Evolutionary conservation across 2,329 filamentous ascomycete species (phyloP).

Genomic region (Aspergillus amoenus): DNA sequence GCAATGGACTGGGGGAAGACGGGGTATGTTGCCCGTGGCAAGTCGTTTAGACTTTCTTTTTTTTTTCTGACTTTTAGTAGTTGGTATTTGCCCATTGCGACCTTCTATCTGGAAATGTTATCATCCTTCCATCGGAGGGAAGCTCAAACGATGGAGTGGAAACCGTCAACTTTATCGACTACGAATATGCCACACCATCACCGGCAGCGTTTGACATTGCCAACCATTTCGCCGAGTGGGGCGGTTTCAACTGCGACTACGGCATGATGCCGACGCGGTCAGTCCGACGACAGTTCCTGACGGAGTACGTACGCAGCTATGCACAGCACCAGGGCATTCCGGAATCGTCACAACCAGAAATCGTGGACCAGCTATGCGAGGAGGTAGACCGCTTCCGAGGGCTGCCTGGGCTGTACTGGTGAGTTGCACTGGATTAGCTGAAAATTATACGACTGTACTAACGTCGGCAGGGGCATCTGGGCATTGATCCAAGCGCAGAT

Average conservation of each 20-base stretch:
- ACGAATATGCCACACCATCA: constrained; percentile 94
- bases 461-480: constrained; percentile 83
- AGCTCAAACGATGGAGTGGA: constrained; percentile 42
- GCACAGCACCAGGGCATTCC: constrained; percentile 49
- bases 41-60: background rate
- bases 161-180: constrained; percentile 86
- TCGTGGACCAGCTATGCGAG: constrained; percentile 67
- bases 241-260: constrained; percentile 93
- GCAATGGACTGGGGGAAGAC: constrained; percentile 72
- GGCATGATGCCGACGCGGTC: constrained; percentile 73
- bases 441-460: background rate
- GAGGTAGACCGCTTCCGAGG: constrained; percentile 89
- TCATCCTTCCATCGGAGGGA: constrained; percentile 61
- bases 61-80: constrained; percentile 40
- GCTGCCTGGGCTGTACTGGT: constrained; percentile 80
- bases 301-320: constrained; percentile 79
- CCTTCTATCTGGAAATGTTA: constrained; percentile 93
- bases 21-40: constrained; percentile 53
- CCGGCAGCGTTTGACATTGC: constrained; percentile 94
- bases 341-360: constrained; percentile 53
- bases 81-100: constrained; percentile 95
- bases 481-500: constrained; percentile 91
- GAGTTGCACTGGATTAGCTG: constrained; percentile 6
- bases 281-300: constrained; percentile 76
- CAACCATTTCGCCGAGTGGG: constrained; percentile 99